Evolutionary conservation across 2,329 filamentous ascomycete genomes (phyloP).

Genomic region (Epichloe brachyelytri): DNA sequence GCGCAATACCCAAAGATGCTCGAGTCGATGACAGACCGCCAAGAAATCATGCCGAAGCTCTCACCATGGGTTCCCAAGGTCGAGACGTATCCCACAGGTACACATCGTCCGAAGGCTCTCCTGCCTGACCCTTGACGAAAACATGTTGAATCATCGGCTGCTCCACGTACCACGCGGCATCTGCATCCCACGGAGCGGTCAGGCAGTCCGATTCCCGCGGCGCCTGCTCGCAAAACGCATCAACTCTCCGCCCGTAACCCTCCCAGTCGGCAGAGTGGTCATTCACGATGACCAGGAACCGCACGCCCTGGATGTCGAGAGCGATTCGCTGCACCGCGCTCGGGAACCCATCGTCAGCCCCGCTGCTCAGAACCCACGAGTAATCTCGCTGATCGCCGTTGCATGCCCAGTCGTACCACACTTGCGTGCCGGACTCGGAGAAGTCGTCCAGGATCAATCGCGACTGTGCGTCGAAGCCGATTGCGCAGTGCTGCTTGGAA

Average conservation of each 20-base stretch:
- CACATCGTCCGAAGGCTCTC: slow-evolving; percentile 21
- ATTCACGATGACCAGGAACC: slow-evolving; percentile 27
- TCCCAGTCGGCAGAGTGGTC: slow-evolving; percentile 21
- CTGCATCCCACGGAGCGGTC: slow-evolving; percentile 1
- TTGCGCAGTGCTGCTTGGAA: slow-evolving; percentile 22
- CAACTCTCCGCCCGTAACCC: slow-evolving; percentile 20
- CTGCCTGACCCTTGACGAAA: slow-evolving; percentile 22
- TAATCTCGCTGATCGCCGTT: slow-evolving; percentile 23
- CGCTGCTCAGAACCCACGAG: slow-evolving; percentile 21
- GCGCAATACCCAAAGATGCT: background rate
- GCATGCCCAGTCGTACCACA: slow-evolving; percentile 30
- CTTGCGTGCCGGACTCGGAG: slow-evolving; percentile 24
- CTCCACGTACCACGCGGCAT: background rate
- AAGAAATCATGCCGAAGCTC: slow-evolving; percentile 19
- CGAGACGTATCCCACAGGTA: slow-evolving; percentile 28
- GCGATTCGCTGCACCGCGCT: slow-evolving; percentile 20
- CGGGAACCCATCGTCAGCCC: slow-evolving; percentile 13
- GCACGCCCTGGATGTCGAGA: slow-evolving; percentile 25
- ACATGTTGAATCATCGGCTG: slow-evolving; percentile 19
- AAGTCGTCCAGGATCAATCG: slow-evolving; percentile 26
- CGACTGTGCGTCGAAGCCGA: slow-evolving; percentile 26
- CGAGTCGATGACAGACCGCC: background rate
- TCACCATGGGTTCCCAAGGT: slow-evolving; percentile 32
- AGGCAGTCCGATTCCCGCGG: slow-evolving; percentile 15
- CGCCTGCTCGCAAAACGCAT: slow-evolving; percentile 19